Evolutionary conservation across 225 moss, liverwort and hornwort genomes (phyloP), one percentile per base, ranked within the genome.

Genomic region (Marchantia paleacea): DNA sequence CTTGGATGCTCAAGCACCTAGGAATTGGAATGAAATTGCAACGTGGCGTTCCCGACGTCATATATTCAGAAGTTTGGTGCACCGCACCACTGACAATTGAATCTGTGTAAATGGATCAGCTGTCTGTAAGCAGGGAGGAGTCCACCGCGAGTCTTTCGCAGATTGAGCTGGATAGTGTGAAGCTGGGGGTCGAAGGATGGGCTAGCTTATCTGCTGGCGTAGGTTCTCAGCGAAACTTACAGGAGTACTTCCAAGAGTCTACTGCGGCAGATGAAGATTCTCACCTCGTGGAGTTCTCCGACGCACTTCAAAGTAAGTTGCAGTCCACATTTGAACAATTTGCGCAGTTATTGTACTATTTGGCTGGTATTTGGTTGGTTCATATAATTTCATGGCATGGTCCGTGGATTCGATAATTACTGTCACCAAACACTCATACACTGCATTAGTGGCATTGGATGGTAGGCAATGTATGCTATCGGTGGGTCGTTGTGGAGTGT

Each of bases 241-340:
- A 92, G 55, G 90, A 92, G 51, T 81, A 86, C 72, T 68, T 79
- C 62, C 85, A 89, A 60, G 87, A 90, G 62, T 49, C 64, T 50
- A 90, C 91, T 39, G 90, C 72, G n/a, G 79, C 78, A 82, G 90
- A 94, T 81, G 92, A 78, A 84, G 82, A 87, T 78, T 84, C 84
- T 80, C 87, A 83, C 82, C 89, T 86, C 26, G 84, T 89, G 47
- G 96, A 96, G 80, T 91, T 94, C 81, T 96, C 96, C n/a, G 92
- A 92, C 78, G 91, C 92, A 72, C 87, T 96, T 69, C 85, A 89
- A 82, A 84, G 96, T 96, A 90, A 58, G 89, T 80, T 79, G 82
- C 48, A 5, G n/a, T 20, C 48, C 15, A 4, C 11, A 55, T 29
- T 48, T 31, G 62, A 16, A 24, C 39, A 39, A 39, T 2, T 39